A percentile compares a stretch with the other conserved stretches of the same genome.
phyloP scores from a whole-genome alignment of 2,329 filamentous ascomycete genomes.

The Aureobasidium musti region DNA sequence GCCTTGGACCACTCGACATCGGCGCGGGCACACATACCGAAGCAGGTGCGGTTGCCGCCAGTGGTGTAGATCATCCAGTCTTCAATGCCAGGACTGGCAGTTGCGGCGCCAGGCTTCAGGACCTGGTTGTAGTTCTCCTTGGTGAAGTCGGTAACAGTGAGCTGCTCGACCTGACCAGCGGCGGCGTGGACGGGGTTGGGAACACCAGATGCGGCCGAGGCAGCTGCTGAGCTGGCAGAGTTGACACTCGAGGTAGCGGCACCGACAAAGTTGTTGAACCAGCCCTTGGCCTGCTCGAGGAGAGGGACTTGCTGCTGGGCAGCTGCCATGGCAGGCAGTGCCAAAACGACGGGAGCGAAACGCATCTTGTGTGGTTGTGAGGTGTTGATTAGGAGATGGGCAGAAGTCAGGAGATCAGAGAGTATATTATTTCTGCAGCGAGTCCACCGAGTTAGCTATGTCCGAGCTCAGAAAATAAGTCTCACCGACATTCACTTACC shows the following conservation, averaged over 20 bases:
- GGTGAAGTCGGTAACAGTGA: slow-evolving; percentile 60
- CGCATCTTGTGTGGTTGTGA: slow-evolving; percentile 48
- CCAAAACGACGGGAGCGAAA: slow-evolving; percentile 55
- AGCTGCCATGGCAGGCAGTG: slow-evolving; percentile 53
- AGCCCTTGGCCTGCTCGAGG: slow-evolving; percentile 61
- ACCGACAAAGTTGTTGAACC: slow-evolving; percentile 57
- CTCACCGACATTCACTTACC: slow-evolving; percentile 14
- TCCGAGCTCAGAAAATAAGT: neutral
- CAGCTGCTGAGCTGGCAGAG: slow-evolving; percentile 37
- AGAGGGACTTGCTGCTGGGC: slow-evolving; percentile 63
- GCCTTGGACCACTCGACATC: slow-evolving; percentile 62
- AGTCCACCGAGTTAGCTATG: neutral
- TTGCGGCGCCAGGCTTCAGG: slow-evolving; percentile 63
- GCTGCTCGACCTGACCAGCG: slow-evolving; percentile 51
- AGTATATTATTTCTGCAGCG: neutral
- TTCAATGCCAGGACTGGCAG: slow-evolving; percentile 61
- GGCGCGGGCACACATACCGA: slow-evolving; percentile 64
- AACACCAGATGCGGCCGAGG: slow-evolving; percentile 46
- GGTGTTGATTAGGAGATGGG: neutral
- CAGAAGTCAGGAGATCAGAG: slow-evolving; percentile 10
- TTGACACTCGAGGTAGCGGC: slow-evolving; percentile 57
- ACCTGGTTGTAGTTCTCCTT: slow-evolving; percentile 71
- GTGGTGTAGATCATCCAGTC: slow-evolving; percentile 76
- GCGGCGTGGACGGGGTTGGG: slow-evolving; percentile 52
- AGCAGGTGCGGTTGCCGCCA: slow-evolving; percentile 77